A percentile compares a stretch with the other conserved stretches of the same genome.
Evolutionary conservation across 306 rosid species (phyloP).

Genomic region (Prinsepia uniflora): DNA sequence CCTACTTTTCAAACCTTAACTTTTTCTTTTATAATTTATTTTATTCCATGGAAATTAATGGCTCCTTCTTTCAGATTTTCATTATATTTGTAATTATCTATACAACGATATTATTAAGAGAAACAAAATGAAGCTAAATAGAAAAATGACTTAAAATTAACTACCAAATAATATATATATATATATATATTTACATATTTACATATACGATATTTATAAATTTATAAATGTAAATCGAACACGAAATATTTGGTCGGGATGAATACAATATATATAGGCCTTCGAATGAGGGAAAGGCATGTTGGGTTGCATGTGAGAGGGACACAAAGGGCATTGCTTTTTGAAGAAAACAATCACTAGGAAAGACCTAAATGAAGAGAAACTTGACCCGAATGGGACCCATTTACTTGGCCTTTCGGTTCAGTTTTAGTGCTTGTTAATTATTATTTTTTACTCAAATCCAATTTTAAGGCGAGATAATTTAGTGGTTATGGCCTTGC

Average conservation of each 20-base stretch:
- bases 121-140: too few relatives aligned
- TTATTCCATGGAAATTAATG: conserved; percentile 11
- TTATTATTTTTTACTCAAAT: not conserved
- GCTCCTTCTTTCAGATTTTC: conserved; percentile 4
- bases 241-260: not conserved
- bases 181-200: too few relatives aligned
- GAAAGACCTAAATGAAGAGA: conserved; percentile 25
- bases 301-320: conserved; percentile 52
- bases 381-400: conserved; percentile 18
- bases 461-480: not conserved
- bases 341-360: conserved; percentile 34
- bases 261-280: not conserved
- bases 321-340: conserved; percentile 27
- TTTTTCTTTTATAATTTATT: not conserved
- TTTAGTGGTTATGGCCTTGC: not conserved
- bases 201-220: too few relatives aligned
- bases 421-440: not conserved
- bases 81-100: conserved; percentile 8
- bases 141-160: too few relatives aligned
- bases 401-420: conserved; percentile 19
- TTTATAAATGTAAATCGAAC: too few relatives aligned
- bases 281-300: conserved; percentile 33
- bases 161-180: too few relatives aligned
- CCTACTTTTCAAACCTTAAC: conserved; percentile 29
- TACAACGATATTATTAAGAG: too few relatives aligned